A percentile compares a stretch with the other conserved stretches of the same genome.
These are phyloP conservation scores for Aspergillus pseudotamarii DNA, from an alignment of 2,329 filamentous ascomycete species.

Conservation along the genomic window DNA sequence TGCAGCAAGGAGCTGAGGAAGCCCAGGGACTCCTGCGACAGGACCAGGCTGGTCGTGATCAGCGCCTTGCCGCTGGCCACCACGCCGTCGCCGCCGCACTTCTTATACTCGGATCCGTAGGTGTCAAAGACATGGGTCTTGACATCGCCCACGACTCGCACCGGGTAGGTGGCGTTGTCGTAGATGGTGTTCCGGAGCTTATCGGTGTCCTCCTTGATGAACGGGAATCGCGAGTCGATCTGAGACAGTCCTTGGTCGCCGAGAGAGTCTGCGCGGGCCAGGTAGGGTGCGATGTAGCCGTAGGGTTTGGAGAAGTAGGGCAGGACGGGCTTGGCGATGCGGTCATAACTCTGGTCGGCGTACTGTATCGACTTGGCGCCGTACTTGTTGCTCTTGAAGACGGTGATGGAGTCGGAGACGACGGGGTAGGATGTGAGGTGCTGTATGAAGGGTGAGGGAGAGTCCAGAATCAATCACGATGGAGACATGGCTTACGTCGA, in stretches of 20 bases:
- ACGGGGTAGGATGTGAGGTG: slow-evolving; percentile 84
- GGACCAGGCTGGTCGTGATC: slow-evolving; percentile 67
- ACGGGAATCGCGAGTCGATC: slow-evolving; percentile 71
- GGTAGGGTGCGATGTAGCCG: slow-evolving; percentile 80
- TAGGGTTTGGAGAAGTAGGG: slow-evolving; percentile 80
- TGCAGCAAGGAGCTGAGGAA: slow-evolving; percentile 64
- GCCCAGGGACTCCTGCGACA: slow-evolving; percentile 66
- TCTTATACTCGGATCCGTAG: slow-evolving; percentile 50
- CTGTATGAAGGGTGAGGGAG: slow-evolving; percentile 48
- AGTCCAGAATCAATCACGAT: not conserved
- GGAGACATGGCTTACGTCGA: slow-evolving; percentile 36
- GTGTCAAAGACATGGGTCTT: slow-evolving; percentile 48
- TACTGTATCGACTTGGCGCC: slow-evolving; percentile 81
- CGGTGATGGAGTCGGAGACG: slow-evolving; percentile 74
- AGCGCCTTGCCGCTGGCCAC: slow-evolving; percentile 71
- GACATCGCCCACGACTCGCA: slow-evolving; percentile 64
- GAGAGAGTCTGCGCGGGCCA: slow-evolving; percentile 76
- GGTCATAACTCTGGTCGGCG: slow-evolving; percentile 73
- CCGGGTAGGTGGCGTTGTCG: slow-evolving; percentile 63
- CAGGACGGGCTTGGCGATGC: slow-evolving; percentile 74
- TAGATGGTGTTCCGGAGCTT: slow-evolving; percentile 69
- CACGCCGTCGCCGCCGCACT: slow-evolving; percentile 58
- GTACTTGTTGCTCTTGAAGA: slow-evolving; percentile 79
- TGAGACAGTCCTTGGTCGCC: slow-evolving; percentile 71
- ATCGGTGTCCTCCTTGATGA: slow-evolving; percentile 73